These are phyloP conservation scores for Rubus parviflorus DNA, from an alignment of 306 rosid genomes.

Conservation along the genomic window DNA sequence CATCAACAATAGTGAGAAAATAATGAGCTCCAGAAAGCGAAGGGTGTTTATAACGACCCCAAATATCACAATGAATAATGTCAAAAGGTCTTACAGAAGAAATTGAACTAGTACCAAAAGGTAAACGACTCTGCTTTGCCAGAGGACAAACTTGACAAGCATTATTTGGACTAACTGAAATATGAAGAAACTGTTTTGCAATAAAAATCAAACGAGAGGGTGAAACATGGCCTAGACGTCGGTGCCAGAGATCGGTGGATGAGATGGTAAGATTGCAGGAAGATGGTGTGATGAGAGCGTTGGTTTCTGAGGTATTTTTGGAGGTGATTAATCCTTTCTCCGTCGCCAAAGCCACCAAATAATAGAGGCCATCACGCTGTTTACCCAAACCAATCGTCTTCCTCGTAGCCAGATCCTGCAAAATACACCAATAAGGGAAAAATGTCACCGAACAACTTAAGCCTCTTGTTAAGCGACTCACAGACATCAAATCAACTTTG, in stretches of 20 bases:
- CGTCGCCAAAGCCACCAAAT: too few relatives aligned
- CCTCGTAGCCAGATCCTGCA: neutral
- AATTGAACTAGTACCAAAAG: neutral
- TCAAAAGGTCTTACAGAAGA: constrained; percentile 4
- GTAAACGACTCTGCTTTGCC: constrained; percentile 2
- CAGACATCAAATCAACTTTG: neutral
- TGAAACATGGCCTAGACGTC: neutral
- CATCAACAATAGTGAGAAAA: constrained; percentile 22
- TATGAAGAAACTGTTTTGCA: neutral
- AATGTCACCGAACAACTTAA: neutral
- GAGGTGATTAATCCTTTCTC: too few relatives aligned
- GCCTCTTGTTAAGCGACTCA: neutral
- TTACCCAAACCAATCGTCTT: constrained; percentile 5
- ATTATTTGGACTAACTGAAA: neutral
- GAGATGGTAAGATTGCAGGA: too few relatives aligned
- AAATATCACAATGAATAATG: constrained; percentile 15
- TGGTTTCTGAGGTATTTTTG: too few relatives aligned
- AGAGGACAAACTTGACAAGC: constrained; percentile 1
- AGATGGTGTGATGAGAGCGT: too few relatives aligned
- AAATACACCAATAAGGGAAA: neutral
- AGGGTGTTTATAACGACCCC: neutral
- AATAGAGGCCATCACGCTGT: too few relatives aligned
- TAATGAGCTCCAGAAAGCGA: neutral
- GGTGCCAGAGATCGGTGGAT: neutral
- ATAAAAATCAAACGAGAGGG: neutral